Base-by-base conservation (phyloP, 352 stramenopile species). In the Pythium aquatile region DNA sequence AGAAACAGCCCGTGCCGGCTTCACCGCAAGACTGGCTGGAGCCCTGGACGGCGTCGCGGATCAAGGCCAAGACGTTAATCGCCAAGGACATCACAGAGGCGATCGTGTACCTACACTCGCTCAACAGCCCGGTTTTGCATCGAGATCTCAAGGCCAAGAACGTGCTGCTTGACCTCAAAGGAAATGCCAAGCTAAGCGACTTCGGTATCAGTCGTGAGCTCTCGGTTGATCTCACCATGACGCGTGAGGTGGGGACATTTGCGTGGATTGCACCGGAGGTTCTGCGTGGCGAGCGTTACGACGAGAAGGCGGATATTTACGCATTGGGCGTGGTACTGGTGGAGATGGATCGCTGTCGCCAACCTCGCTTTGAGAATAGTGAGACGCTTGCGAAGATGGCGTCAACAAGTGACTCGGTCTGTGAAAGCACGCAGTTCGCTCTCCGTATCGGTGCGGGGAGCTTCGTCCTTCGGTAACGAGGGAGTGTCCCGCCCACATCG, bases 291-390 rank as follows among this genome's bases (percentile, higher is more conserved):
- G 47, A 62, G 6, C 56, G 67, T 8, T 74, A 74, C 63, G 60
- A 52, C 20, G 63, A 69, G 56, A 70, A 70, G 67, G 67, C 67
- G 2, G 67, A 74, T 30, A 70, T 74, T 11, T 74, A 74, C 51
- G 68, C 62, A 16, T 48, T 74, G 30, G 67, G 67, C n/a, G 63
- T 74, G 2, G 6, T 74, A 28, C 28, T 74, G 20, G 61, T 66
- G 35, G 67, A 74, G 52, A 29, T 74, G 39, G 67, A 74, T 49
- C 69, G 53, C 1, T 52, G 60, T 28, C 17, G 16, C 16, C 60
- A 61, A 24, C 20, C 20, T 40, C 60, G 51, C n/a, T 66, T 61
- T 37, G 35, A 11, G 11, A 20, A 40, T 24, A 8, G 40, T 16
- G 24, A 24, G 20, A 24, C 20, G 20, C 20, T 24, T 24, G 20